Conservation (phyloP, 495 filamentous ascomycete genomes). For the Penicillium bialowiezense region DNA sequence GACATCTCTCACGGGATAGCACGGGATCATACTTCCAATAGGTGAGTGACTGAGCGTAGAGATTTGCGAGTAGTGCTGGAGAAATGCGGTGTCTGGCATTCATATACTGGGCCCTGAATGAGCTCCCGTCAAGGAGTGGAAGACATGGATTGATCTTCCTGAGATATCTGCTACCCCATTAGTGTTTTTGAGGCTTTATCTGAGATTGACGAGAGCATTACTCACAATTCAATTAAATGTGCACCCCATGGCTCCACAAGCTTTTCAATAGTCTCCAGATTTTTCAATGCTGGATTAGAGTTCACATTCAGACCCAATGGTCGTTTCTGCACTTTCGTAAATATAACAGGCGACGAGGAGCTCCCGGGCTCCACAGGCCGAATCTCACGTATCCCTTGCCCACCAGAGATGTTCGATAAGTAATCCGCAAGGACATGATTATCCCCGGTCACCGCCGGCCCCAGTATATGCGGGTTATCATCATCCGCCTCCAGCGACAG, state of each 20-base stretch:
- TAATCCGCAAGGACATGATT: conserved; percentile 8
- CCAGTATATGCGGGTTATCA: conserved; percentile 8
- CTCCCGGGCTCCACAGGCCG: conserved; percentile 5
- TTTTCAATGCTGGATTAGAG: conserved; percentile 10
- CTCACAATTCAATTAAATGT: conserved; percentile 4
- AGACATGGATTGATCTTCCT: conserved; percentile 10
- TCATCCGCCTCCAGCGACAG: conserved; percentile 9
- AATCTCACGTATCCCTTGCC: conserved; percentile 9
- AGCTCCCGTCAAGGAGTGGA: conserved; percentile 5
- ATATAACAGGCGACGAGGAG: conserved; percentile 6
- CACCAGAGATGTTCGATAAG: conserved; percentile 7
- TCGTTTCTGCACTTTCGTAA: conserved; percentile 10
- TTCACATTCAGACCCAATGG: conserved; percentile 10
- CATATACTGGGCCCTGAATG: conserved; percentile 6
- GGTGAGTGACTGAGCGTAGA: conserved; percentile 9
- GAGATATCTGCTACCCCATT: conserved; percentile 3
- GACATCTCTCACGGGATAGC: conserved; percentile 5
- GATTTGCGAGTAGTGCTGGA: conserved; percentile 6
- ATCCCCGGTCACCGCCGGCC: conserved; percentile 6
- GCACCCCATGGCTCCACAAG: conserved; percentile 11
- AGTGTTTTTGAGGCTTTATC: too few species aligned
- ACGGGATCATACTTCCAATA: conserved; percentile 7
- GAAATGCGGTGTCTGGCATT: conserved; percentile 12
- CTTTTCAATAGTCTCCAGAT: conserved; percentile 13
- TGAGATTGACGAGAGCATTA: background rate